Evolutionary conservation across 176 grass and related monocot genomes (phyloP).

Genomic region (Paspalum vaginatum): DNA sequence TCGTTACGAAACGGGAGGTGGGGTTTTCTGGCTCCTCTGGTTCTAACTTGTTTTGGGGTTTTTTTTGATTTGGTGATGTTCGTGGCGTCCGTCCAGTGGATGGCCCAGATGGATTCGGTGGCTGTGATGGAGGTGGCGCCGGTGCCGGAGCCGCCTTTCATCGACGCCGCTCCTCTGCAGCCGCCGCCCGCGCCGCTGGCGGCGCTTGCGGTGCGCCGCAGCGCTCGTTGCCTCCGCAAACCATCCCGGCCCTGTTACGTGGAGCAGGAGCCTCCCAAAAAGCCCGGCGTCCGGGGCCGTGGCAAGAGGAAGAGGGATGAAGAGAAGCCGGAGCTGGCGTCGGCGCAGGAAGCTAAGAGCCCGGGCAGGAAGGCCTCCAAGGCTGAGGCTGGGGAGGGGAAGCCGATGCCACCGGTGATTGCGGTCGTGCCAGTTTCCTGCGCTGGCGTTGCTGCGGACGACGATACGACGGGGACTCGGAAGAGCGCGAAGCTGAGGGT

Average conservation of each 20-base stretch:
- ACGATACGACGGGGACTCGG: conserved; percentile 13
- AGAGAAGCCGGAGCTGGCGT: conserved; percentile 17
- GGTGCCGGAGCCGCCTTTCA: conserved; percentile 34
- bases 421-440: conserved; percentile 17
- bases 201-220: conserved; percentile 46
- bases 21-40: neutral
- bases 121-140: conserved; percentile 38
- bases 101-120: conserved; percentile 31
- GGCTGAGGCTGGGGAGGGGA: conserved; percentile 19
- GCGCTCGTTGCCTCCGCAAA: conserved; percentile 46
- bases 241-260: conserved; percentile 8
- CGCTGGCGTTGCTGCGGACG: conserved; percentile 19
- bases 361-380: conserved; percentile 1
- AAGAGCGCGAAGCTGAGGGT: conserved; percentile 66
- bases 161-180: neutral
- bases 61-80: conserved; percentile 18
- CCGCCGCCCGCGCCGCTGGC: conserved; percentile 2
- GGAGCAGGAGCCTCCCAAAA: conserved; percentile 35
- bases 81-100: neutral
- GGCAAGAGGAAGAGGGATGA: conserved; percentile 47
- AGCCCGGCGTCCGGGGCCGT: conserved; percentile 21
- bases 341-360: neutral
- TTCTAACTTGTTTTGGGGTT: neutral
- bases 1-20: neutral
- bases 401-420: neutral